Evolutionary conservation across 2,329 filamentous ascomycete genomes (phyloP).

Genomic region (Epichloe amarillans): DNA sequence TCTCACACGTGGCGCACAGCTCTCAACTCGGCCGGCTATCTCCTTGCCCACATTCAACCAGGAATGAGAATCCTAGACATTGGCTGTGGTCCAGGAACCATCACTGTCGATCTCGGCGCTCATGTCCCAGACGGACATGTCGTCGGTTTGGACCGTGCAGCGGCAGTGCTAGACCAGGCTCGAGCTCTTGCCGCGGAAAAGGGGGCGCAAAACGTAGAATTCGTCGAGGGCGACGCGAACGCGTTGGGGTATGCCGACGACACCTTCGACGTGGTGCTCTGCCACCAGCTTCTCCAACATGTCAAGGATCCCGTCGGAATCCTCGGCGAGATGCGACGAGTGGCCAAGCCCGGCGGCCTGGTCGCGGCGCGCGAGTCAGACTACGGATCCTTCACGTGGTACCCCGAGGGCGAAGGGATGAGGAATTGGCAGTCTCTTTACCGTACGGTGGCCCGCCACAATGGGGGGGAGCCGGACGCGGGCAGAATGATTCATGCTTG

Average conservation of each 20-base stretch:
- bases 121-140: conserved; percentile 22
- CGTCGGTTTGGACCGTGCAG: conserved; percentile 25
- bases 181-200: conserved; percentile 13
- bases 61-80: conserved; percentile 30
- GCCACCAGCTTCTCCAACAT: conserved; percentile 27
- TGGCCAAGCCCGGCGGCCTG: conserved; percentile 27
- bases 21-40: conserved; percentile 26
- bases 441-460: conserved; percentile 5
- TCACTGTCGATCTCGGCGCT: conserved; percentile 28
- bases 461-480: conserved; percentile 12
- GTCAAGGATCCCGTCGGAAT: conserved; percentile 20
- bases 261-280: conserved; percentile 26
- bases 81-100: conserved; percentile 35
- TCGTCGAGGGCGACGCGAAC: conserved; percentile 17
- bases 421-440: conserved; percentile 10
- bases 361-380: conserved; percentile 19
- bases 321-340: conserved; percentile 26
- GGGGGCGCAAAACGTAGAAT: conserved; percentile 20
- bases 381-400: conserved; percentile 10
- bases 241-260: conserved; percentile 22
- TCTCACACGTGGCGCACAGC: conserved; percentile 28
- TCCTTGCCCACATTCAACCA: conserved; percentile 26
- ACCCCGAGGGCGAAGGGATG: conserved; percentile 11
- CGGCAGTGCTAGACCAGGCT: conserved; percentile 19
- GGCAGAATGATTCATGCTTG: conserved; percentile 12